These are phyloP conservation scores for Staphylotrichum tortipilum DNA, from an alignment of 495 filamentous ascomycete genomes.

Conservation along the genomic window DNA sequence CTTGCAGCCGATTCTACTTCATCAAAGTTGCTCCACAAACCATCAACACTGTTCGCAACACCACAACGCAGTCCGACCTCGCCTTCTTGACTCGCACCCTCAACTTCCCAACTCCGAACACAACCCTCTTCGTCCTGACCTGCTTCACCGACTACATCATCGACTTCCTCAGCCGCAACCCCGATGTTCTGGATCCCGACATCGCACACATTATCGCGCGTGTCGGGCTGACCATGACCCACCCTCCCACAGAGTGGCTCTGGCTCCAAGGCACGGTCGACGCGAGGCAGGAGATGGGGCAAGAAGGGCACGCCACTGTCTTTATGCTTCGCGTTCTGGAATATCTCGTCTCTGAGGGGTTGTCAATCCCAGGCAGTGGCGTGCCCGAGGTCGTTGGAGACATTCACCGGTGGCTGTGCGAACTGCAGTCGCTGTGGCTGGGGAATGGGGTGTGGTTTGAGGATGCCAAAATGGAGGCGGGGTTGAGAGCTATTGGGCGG, in stretches of 20 bases:
- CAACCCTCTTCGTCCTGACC: background rate
- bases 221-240: background rate
- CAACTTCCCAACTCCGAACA: background rate
- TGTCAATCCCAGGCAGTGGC: background rate
- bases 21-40: too few relatives aligned
- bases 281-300: background rate
- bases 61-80: background rate
- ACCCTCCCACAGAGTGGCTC: background rate
- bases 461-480: background rate
- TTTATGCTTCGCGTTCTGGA: background rate
- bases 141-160: slow-evolving; percentile 1
- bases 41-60: background rate
- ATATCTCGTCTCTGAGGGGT: background rate
- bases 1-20: background rate
- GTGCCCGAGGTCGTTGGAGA: background rate
- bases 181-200: background rate
- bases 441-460: background rate
- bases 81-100: background rate
- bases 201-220: background rate
- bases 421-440: background rate
- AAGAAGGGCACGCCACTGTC: background rate
- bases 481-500: background rate
- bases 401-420: background rate
- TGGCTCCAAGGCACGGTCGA: background rate
- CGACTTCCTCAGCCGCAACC: background rate